Conservation (phyloP, 306 rosid genomes). For the Quercus agrifolia region DNA sequence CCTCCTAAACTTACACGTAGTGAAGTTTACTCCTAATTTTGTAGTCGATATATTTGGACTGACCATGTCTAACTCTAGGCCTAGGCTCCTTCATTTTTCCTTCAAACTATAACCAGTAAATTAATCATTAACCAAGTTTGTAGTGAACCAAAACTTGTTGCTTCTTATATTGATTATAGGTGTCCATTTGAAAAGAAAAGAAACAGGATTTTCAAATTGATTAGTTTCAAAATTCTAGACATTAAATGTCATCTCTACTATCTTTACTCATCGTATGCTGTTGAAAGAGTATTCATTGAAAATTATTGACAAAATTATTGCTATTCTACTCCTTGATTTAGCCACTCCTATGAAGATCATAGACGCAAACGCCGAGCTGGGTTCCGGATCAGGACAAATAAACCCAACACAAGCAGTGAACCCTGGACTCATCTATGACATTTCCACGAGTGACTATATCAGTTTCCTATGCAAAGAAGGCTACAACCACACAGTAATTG, state of each 20-base stretch:
- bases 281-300: neutral
- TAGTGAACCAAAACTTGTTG: no score
- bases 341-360: constrained; percentile 52
- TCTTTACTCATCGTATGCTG: neutral
- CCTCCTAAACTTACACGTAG: neutral
- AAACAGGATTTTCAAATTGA: no score
- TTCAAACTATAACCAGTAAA: neutral
- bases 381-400: constrained; percentile 73
- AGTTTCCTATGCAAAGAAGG: constrained; percentile 60
- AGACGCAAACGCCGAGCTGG: constrained; percentile 35
- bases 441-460: constrained; percentile 33
- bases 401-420: constrained; percentile 47
- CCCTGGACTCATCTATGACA: constrained; percentile 71
- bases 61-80: neutral
- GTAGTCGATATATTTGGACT: neutral
- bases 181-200: neutral
- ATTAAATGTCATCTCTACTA: neutral
- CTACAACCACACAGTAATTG: constrained; percentile 40
- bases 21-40: no score
- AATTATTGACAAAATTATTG: neutral
- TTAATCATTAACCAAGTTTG: neutral
- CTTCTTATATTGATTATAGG: neutral
- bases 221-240: no score
- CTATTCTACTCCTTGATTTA: constrained; percentile 19
- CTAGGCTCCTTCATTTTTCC: neutral